A percentile compares a stretch with the other conserved stretches of the same genome.
Evolutionary conservation across 495 filamentous ascomycete genomes (phyloP).

Genomic region (Lasiosphaeriaceae sp.): DNA sequence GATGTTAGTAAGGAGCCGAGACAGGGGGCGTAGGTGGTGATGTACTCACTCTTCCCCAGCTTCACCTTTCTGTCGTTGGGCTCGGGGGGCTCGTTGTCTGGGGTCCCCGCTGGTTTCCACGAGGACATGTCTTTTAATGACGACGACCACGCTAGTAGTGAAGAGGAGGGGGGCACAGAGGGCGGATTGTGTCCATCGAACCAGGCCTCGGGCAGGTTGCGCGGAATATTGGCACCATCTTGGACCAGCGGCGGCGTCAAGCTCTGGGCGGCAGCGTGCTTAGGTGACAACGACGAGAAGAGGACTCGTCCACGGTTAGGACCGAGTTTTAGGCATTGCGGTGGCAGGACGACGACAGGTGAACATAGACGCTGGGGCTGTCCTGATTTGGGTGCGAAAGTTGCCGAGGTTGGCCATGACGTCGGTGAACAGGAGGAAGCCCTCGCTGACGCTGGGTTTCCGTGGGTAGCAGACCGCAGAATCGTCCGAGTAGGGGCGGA

Average conservation of each 20-base stretch:
- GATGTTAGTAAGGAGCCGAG: background rate
- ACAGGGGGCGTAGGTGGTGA: background rate
- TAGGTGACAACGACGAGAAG: background rate
- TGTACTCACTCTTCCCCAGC: conserved; percentile 75
- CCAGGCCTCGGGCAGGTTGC: conserved; percentile 4
- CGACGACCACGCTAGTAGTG: background rate
- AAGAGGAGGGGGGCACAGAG: background rate
- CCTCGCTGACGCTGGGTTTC: background rate
- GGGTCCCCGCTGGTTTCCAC: conserved; percentile 1
- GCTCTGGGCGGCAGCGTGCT: background rate
- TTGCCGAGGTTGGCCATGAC: background rate
- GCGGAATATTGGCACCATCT: background rate
- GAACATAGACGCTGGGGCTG: background rate
- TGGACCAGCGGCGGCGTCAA: background rate
- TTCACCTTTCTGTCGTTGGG: conserved; percentile 68
- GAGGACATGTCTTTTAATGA: background rate
- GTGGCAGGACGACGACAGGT: no score
- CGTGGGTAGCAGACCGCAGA: background rate
- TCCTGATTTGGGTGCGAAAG: background rate
- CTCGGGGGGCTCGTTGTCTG: conserved; percentile 46
- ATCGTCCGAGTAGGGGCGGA: conserved; percentile 17
- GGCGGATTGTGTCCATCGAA: background rate
- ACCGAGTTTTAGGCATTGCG: background rate
- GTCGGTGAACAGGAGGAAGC: background rate
- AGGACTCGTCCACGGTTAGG: background rate